Evolutionary conservation across 2,329 filamentous ascomycete species (phyloP).

Genomic region (Fusarium brevicatenulatum): DNA sequence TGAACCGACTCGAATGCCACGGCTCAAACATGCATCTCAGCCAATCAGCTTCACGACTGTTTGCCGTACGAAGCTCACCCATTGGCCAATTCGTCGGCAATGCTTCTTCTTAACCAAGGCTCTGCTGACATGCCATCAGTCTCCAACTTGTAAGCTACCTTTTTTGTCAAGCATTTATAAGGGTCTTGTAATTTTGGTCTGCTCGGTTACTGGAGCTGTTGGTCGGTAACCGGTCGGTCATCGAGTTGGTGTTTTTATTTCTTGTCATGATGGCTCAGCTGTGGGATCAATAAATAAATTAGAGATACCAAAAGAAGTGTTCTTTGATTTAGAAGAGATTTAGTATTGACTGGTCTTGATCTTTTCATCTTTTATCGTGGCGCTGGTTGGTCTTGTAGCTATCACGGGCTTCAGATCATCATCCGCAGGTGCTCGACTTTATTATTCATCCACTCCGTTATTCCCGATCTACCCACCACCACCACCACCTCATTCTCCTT

Average conservation of each 20-base stretch:
- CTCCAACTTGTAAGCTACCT: neutral
- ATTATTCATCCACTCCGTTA: constrained; percentile 42
- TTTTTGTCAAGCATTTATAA: constrained; percentile 19
- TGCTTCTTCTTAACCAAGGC: constrained; percentile 44
- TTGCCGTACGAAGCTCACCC: constrained; percentile 25
- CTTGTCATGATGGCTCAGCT: neutral
- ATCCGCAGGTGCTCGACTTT: constrained; percentile 1
- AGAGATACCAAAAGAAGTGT: rapidly evolving
- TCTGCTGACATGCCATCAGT: constrained; percentile 18
- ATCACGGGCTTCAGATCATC: constrained; percentile 16
- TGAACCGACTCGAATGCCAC: constrained; percentile 37
- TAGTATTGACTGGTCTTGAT: rapidly evolving
- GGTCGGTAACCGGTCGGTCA: constrained; percentile 37
- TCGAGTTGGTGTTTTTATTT: constrained; percentile 11
- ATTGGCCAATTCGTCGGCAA: constrained; percentile 49
- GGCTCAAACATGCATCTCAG: constrained; percentile 2
- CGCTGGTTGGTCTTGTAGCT: neutral
- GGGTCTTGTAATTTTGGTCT: neutral
- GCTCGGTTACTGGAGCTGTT: constrained; percentile 22
- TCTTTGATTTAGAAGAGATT: neutral
- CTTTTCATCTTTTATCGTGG: neutral
- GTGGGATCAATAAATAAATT: neutral
- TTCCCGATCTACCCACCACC: constrained; percentile 7
- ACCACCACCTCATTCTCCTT: neutral
- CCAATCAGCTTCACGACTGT: constrained; percentile 23